phyloP scores from a whole-genome alignment of 2,329 filamentous ascomycete genomes.

The Rutstroemia sp. region DNA sequence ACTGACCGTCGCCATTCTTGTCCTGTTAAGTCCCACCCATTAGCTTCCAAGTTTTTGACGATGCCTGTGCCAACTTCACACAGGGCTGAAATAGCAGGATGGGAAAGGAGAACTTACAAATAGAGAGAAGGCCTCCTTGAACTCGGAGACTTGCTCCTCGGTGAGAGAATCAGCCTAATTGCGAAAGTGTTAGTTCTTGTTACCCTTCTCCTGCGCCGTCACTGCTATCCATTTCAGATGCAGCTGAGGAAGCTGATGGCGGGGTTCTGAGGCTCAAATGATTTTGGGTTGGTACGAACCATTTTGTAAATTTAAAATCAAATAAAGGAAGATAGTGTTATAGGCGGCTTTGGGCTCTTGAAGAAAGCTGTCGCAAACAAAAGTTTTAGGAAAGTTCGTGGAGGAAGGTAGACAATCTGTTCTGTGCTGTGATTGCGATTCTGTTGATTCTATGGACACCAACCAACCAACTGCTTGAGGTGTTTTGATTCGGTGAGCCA shows the following conservation, averaged over 20 bases:
- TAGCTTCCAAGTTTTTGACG: constrained; percentile 20
- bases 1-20: constrained; percentile 87
- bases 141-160: constrained; percentile 99
- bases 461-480: neutral
- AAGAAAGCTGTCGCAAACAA: neutral
- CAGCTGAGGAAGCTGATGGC: neutral
- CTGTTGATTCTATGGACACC: neutral
- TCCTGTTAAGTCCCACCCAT: constrained; percentile 46
- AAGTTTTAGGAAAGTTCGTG: neutral
- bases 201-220: neutral
- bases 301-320: neutral
- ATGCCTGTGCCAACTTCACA: constrained; percentile 9
- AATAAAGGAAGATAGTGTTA: neutral
- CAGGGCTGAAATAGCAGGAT: constrained; percentile 13
- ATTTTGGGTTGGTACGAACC: neutral
- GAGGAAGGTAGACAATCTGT: neutral
- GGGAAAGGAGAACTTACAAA: constrained; percentile 67
- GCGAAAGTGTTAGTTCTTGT: constrained; percentile 11
- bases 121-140: constrained; percentile 99
- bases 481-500: neutral
- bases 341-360: neutral
- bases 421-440: constrained; percentile 1
- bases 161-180: constrained; percentile 91
- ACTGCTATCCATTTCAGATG: too few species aligned
- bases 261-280: neutral